phyloP scores from a whole-genome alignment of 495 filamentous ascomycete species.

The Collariella sp. region DNA sequence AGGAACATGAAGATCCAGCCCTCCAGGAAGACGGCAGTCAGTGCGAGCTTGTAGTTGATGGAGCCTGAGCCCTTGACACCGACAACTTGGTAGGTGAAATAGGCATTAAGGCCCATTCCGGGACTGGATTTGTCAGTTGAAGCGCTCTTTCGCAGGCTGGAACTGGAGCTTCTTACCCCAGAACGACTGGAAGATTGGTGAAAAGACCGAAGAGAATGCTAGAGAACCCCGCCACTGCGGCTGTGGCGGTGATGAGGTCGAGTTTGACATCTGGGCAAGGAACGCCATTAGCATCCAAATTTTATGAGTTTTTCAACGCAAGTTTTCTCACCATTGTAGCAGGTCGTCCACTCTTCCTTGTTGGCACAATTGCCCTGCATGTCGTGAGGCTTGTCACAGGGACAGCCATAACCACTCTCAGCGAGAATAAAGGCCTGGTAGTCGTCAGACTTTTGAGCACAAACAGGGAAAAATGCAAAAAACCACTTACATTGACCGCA shows the following conservation, averaged over 20 bases:
- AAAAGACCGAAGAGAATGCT: constrained; percentile 45
- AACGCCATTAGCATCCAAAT: neutral
- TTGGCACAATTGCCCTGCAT: constrained; percentile 27
- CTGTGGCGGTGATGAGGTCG: constrained; percentile 71
- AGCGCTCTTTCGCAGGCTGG: neutral
- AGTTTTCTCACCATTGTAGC: constrained; percentile 21
- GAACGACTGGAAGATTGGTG: constrained; percentile 46
- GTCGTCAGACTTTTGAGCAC: neutral
- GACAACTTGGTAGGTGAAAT: constrained; percentile 81
- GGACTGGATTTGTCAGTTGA: constrained; percentile 41
- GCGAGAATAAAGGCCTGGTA: constrained; percentile 45
- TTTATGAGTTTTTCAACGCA: neutral
- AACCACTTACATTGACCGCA: constrained; percentile 42
- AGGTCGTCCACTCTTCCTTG: constrained; percentile 45
- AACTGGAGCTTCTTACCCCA: constrained; percentile 43
- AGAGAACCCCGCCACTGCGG: constrained; percentile 53
- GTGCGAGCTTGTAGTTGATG: constrained; percentile 59
- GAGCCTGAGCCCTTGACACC: constrained; percentile 59
- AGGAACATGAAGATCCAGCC: constrained; percentile 57
- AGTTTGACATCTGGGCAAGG: constrained; percentile 55
- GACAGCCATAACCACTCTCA: constrained; percentile 60
- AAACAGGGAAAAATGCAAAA: neutral
- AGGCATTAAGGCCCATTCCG: constrained; percentile 74
- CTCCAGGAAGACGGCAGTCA: constrained; percentile 79
- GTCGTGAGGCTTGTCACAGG: constrained; percentile 42